A percentile compares a stretch with the other conserved stretches of the same genome.
phyloP scores from a whole-genome alignment of 345 rosid species.

The Populus simonii region DNA sequence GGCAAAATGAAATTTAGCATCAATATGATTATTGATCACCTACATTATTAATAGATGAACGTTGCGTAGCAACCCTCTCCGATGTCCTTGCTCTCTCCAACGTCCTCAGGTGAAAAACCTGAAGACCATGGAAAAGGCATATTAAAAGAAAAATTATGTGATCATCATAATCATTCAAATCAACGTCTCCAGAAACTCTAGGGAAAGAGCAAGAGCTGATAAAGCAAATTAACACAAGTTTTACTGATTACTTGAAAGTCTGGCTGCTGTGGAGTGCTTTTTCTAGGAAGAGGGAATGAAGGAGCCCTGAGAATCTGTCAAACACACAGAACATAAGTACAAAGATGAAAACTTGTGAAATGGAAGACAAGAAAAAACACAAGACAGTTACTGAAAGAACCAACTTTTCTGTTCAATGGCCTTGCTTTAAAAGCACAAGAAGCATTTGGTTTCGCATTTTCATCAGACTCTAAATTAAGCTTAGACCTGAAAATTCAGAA shows the following conservation, averaged over 20 bases:
- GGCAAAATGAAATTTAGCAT: too few relatives aligned
- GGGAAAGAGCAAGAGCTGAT: neutral
- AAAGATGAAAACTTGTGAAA: neutral
- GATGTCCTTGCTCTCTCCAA: conserved; percentile 43
- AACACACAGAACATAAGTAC: conserved; percentile 1
- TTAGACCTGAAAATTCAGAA: conserved; percentile 42
- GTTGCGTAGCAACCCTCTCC: conserved; percentile 41
- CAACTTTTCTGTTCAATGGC: conserved; percentile 49
- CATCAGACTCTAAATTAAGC: conserved; percentile 20
- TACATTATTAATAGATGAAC: conserved; percentile 24
- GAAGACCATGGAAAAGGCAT: conserved; percentile 8
- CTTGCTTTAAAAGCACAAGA: conserved; percentile 33
- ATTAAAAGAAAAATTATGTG: neutral
- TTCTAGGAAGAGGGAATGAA: conserved; percentile 21
- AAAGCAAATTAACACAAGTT: neutral
- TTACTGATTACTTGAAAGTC: conserved; percentile 35
- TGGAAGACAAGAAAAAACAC: neutral
- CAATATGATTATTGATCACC: conserved; percentile 4
- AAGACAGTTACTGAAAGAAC: conserved; percentile 17
- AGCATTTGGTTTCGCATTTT: conserved; percentile 28
- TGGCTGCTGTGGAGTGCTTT: conserved; percentile 25
- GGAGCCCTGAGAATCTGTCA: conserved; percentile 38
- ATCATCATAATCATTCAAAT: neutral
- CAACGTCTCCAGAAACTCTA: neutral
- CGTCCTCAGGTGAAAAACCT: conserved; percentile 47